A percentile compares a stretch with the other conserved stretches of the same genome.
Conservation (phyloP, 2,329 filamentous ascomycete species). For the Colletotrichum zoysiae region DNA sequence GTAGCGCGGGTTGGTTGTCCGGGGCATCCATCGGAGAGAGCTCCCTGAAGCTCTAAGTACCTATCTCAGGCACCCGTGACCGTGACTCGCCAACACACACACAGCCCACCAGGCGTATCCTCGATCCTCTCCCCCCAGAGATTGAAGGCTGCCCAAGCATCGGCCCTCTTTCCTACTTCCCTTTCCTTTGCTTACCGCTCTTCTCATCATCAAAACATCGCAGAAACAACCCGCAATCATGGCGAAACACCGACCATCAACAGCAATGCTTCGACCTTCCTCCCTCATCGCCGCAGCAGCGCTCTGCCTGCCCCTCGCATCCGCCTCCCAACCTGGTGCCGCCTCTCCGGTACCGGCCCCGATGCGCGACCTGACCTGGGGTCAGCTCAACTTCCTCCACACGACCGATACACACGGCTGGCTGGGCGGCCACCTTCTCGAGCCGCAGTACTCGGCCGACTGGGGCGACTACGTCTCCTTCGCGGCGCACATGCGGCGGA, state of each 20-base stretch:
- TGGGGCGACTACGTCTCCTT: constrained; percentile 99
- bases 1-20: constrained; percentile 33
- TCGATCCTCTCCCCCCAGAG: neutral
- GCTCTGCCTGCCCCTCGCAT: constrained; percentile 52
- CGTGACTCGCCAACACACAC: constrained; percentile 38
- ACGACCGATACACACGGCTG: constrained; percentile 97
- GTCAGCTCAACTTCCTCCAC: constrained; percentile 96
- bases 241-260: constrained; percentile 20
- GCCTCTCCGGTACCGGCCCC: constrained; percentile 83
- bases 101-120: constrained; percentile 9
- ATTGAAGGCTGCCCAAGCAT: constrained; percentile 4
- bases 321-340: constrained; percentile 80
- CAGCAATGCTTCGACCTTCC: constrained; percentile 19
- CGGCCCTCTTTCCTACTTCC: neutral
- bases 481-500: constrained; percentile 81
- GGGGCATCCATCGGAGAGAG: constrained; percentile 18
- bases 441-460: constrained; percentile 94
- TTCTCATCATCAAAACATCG: neutral
- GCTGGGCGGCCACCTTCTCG: constrained; percentile 92
- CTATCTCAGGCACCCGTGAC: constrained; percentile 32
- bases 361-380: constrained; percentile 87
- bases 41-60: constrained; percentile 20
- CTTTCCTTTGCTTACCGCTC: neutral
- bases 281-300: constrained; percentile 39
- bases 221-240: constrained; percentile 3